Evolutionary conservation across 2,329 filamentous ascomycete genomes (phyloP).

Genomic region (Verticillium isaacii): DNA sequence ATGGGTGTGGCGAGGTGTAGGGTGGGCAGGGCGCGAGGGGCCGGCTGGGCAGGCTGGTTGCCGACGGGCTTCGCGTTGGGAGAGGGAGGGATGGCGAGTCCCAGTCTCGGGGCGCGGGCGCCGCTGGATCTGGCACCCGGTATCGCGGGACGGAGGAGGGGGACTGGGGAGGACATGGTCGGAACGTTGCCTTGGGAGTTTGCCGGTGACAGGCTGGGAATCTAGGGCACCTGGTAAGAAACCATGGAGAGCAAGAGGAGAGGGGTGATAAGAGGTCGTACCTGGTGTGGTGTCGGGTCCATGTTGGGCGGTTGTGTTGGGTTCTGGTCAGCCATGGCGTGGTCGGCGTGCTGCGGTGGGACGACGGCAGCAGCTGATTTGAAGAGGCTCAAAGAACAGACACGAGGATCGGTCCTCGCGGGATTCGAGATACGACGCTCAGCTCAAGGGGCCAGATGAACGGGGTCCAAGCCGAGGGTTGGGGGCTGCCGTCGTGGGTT

Average conservation of each 20-base stretch:
- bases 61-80: conserved; percentile 75
- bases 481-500: background rate
- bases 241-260: background rate
- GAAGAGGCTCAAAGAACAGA: background rate
- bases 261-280: conserved; percentile 2
- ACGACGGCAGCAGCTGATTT: background rate
- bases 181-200: conserved; percentile 29
- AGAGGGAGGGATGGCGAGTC: conserved; percentile 84
- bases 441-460: background rate
- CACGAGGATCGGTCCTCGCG: background rate
- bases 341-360: background rate
- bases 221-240: background rate
- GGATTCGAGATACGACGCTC: background rate
- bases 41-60: conserved; percentile 34
- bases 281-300: conserved; percentile 11
- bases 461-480: background rate
- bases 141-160: conserved; percentile 78
- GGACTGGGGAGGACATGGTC: conserved; percentile 71
- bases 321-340: conserved; percentile 11
- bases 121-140: conserved; percentile 56
- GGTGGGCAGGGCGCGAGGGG: conserved; percentile 59
- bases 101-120: conserved; percentile 69
- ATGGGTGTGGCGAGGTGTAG: conserved; percentile 84
- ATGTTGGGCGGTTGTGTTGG: conserved; percentile 8
- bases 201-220: conserved; percentile 23